Percentiles rank a stretch among this genome's conserved stretches.
Evolutionary conservation across 2,329 filamentous ascomycete genomes (phyloP).

Genomic region (Colletotrichum lini): DNA sequence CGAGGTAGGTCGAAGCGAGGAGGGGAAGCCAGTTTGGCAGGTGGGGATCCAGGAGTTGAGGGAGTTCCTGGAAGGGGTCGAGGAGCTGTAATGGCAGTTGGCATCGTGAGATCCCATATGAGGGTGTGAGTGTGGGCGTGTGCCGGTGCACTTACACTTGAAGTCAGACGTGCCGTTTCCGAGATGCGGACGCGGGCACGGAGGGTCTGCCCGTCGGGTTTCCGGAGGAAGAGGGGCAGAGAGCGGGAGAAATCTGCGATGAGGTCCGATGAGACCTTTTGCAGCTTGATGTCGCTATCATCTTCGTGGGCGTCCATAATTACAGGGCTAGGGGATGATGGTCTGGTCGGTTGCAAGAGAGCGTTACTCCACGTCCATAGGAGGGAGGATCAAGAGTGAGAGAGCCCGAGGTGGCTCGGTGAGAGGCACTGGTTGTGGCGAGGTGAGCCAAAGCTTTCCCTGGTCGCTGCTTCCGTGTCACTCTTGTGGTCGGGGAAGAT

Average conservation of each 20-base stretch:
- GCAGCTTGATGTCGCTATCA: constrained; percentile 74
- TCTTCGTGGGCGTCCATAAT: constrained; percentile 73
- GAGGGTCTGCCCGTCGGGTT: constrained; percentile 62
- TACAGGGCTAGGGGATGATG: not conserved
- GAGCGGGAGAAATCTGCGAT: constrained; percentile 71
- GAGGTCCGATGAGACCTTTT: constrained; percentile 72
- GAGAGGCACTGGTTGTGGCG: not conserved
- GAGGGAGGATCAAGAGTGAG: not conserved
- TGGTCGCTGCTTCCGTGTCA: not conserved
- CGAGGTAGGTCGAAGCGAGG: constrained; percentile 82
- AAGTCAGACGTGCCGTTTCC: constrained; percentile 64
- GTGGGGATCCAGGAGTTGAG: constrained; percentile 90
- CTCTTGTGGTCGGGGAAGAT: too few relatives aligned
- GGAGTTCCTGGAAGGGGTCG: constrained; percentile 94
- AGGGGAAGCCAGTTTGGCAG: constrained; percentile 81
- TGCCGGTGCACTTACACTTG: constrained; percentile 54
- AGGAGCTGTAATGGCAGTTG: constrained; percentile 63
- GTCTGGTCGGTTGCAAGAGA: not conserved
- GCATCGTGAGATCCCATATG: not conserved
- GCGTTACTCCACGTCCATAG: not conserved
- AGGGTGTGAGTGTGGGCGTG: not conserved
- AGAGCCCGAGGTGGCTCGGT: not conserved
- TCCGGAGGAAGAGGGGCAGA: constrained; percentile 67
- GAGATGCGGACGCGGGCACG: constrained; percentile 64
- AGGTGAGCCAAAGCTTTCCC: not conserved